phyloP scores from a whole-genome alignment of 345 rosid genomes.

The Citrus australasica region DNA sequence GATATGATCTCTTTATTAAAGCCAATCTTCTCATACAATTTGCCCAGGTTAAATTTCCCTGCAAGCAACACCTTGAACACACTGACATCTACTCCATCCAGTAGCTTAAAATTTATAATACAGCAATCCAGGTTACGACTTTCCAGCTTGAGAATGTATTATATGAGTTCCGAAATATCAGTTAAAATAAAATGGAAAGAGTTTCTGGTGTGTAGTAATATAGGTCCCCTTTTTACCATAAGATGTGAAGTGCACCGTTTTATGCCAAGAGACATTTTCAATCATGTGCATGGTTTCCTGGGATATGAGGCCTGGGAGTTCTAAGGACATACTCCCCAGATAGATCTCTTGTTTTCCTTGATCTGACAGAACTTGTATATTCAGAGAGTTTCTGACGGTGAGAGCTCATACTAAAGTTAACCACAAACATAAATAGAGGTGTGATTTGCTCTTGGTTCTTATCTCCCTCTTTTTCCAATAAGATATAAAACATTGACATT shows the following conservation, averaged over 20 bases:
- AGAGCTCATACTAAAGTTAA: too few species aligned
- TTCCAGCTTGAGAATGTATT: background rate
- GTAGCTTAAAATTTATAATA: background rate
- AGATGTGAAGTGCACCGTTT: background rate
- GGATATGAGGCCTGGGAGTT: background rate
- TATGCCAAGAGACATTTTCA: background rate
- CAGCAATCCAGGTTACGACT: background rate
- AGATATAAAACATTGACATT: background rate
- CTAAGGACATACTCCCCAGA: background rate
- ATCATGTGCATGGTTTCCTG: background rate
- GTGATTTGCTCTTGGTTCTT: background rate
- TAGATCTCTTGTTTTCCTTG: background rate
- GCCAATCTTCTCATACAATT: slow-evolving; percentile 85
- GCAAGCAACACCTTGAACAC: slow-evolving; percentile 13
- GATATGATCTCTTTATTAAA: slow-evolving; percentile 92
- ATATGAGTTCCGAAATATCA: background rate
- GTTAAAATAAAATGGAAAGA: background rate
- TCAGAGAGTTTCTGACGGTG: background rate
- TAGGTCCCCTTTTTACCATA: background rate
- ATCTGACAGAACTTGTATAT: background rate
- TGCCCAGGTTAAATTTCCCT: slow-evolving; percentile 84
- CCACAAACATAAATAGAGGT: too few species aligned
- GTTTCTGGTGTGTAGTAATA: background rate
- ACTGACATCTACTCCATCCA: background rate
- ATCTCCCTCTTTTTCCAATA: background rate